Percentiles rank a stretch among this genome's conserved stretches.
phyloP scores from a whole-genome alignment of 2,329 filamentous ascomycete species.

The Dothistroma pini region DNA sequence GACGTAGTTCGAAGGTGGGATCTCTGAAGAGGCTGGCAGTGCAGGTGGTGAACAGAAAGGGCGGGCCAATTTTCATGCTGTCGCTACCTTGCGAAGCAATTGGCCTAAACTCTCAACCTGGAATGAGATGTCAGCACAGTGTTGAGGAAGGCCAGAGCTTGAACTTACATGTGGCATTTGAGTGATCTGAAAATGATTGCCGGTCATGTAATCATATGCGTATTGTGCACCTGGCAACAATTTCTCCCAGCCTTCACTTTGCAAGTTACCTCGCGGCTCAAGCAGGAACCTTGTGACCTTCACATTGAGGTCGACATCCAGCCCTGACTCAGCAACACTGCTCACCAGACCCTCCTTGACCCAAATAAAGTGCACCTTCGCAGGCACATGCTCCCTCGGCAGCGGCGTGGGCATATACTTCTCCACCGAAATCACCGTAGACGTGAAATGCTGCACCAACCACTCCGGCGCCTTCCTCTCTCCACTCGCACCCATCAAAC shows the following conservation, averaged over 20 bases:
- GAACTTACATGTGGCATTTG: slow-evolving; percentile 31
- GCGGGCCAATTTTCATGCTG: background rate
- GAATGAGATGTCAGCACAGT: background rate
- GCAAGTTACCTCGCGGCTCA: slow-evolving; percentile 29
- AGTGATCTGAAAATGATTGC: slow-evolving; percentile 34
- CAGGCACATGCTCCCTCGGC: slow-evolving; percentile 22
- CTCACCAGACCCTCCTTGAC: slow-evolving; percentile 31
- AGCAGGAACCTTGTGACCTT: slow-evolving; percentile 33
- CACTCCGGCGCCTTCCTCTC: slow-evolving; percentile 31
- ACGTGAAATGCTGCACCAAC: slow-evolving; percentile 32
- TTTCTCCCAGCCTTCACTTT: slow-evolving; percentile 31
- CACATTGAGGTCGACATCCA: slow-evolving; percentile 30
- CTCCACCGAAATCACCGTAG: slow-evolving; percentile 29
- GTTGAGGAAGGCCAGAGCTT: background rate
- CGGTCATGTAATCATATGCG: slow-evolving; percentile 31
- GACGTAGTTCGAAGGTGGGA: background rate
- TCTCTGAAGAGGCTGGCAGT: background rate
- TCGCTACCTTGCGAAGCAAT: slow-evolving; percentile 8
- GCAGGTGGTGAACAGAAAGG: background rate
- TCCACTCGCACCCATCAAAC: slow-evolving; percentile 28
- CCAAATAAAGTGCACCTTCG: slow-evolving; percentile 31
- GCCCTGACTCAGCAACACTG: slow-evolving; percentile 27
- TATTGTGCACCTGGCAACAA: slow-evolving; percentile 29
- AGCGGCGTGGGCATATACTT: slow-evolving; percentile 29
- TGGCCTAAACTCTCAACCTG: slow-evolving; percentile 22